Evolutionary conservation across 306 rosid genomes (phyloP), one percentile per base, ranked within the genome.

Genomic region (Trifolium repens): DNA sequence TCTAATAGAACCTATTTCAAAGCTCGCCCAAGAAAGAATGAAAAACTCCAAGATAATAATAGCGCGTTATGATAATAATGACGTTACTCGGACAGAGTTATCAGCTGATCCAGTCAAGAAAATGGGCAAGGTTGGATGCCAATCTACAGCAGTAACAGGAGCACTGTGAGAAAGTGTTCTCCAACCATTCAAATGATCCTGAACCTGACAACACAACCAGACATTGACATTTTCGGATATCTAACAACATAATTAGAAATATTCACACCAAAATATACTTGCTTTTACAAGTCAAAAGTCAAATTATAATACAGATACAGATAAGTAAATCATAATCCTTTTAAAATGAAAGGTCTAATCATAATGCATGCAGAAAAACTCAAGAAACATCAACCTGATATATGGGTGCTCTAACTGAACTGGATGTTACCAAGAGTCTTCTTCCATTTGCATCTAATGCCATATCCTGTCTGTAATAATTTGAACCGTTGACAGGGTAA

Each of bases 21-120:
- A 68, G 39, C 74, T 68, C 71, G 11, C 73, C 11, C 26, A 69
- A n/a, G 73, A 73, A 74, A 67, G 59, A 52, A 71, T 73, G 66
- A 60, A 69, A 73, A 47, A 59, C 19, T 53, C 49, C 57, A 19
- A 32, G 2, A 34, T 68, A 26, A 26, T 43, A 53, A 72, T 9
- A 19, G 12, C 37, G 65, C 9, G n/a, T 84, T 85, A 93, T 10
- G 82, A 75, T 61, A 87, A 68, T 57, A 88, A 75, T 22, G 98
- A 88, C 15, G 97, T 87, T 30, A 94, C 97, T 43, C 93, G 87
- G 27, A 94, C 97, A 2, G 96, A 91, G 83, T 94, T 92, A 69
- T 94, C 97, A 12, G 98, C 97, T 16, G 98, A 94, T 78, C 97
- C 98, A 22, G 97, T 91, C 86, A 94, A 81, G 81, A 86, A 94